phyloP scores from a whole-genome alignment of 73 alveolate species.

The Tetrahymena elliotti region DNA sequence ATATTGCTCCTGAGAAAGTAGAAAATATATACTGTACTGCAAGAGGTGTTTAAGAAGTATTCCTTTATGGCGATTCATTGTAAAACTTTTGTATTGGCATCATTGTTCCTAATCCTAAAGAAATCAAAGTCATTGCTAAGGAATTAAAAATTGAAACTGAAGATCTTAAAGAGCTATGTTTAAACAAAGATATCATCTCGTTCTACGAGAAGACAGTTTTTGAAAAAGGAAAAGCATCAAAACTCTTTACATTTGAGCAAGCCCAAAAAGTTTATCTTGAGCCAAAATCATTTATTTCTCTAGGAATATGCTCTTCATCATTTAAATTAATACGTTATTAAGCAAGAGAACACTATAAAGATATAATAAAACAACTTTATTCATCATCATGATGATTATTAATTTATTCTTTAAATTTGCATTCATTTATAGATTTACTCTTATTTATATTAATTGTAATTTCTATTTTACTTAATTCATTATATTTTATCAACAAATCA shows the following conservation, averaged over 20 bases:
- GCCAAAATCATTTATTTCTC: constrained; percentile 51
- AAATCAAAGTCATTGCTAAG: constrained; percentile 41
- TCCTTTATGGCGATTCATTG: constrained; percentile 88
- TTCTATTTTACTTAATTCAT: no score
- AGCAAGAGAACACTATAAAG: constrained; percentile 59
- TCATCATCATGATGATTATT: not conserved
- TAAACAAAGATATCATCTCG: not conserved
- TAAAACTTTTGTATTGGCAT: constrained; percentile 60
- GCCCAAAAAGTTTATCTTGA: constrained; percentile 66
- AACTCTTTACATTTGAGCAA: constrained; percentile 71
- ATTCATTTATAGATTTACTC: no score
- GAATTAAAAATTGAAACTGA: constrained; percentile 3
- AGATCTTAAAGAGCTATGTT: constrained; percentile 5
- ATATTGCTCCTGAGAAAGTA: constrained; percentile 94
- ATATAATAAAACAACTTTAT: constrained; percentile 58
- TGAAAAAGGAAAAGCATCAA: constrained; percentile 34
- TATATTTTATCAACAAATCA: no score
- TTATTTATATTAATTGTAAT: no score
- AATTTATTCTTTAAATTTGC: no score
- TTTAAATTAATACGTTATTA: constrained; percentile 74
- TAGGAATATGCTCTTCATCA: constrained; percentile 77
- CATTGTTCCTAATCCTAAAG: constrained; percentile 67
- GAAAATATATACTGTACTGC: constrained; percentile 72
- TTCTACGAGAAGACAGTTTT: not conserved
- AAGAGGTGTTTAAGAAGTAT: constrained; percentile 62